Conservation (phyloP, 1,284 basidiomycete species). For the Malassezia pachydermatis region DNA sequence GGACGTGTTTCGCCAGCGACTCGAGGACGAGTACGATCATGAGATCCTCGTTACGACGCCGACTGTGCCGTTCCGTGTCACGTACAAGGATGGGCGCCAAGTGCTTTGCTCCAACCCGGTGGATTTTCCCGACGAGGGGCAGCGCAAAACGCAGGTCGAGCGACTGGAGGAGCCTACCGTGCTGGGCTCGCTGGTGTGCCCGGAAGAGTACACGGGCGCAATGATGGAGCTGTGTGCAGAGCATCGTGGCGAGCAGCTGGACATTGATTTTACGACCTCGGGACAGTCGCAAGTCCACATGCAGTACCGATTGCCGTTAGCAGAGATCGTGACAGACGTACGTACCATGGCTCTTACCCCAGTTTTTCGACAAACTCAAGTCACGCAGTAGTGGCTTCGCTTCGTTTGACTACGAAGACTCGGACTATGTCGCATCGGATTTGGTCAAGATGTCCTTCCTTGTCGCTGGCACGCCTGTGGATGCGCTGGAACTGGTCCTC, state of each 20-base stretch:
- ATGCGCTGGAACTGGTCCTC: slow-evolving; percentile 40
- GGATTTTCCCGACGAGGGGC: slow-evolving; percentile 40
- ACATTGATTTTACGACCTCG: slow-evolving; percentile 20
- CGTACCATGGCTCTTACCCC: slow-evolving; percentile 1
- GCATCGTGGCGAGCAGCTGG: slow-evolving; percentile 42
- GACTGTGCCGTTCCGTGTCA: slow-evolving; percentile 41
- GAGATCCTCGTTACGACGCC: slow-evolving; percentile 44
- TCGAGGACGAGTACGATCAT: slow-evolving; percentile 79
- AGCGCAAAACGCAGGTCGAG: slow-evolving; percentile 25
- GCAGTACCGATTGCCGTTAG: slow-evolving; percentile 38
- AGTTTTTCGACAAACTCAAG: slow-evolving; percentile 46
- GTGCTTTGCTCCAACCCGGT: slow-evolving; percentile 36
- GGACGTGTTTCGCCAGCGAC: slow-evolving; percentile 87
- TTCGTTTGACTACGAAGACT: slow-evolving; percentile 40
- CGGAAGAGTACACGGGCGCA: slow-evolving; percentile 43
- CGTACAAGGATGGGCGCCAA: slow-evolving; percentile 24
- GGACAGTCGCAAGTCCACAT: slow-evolving; percentile 27
- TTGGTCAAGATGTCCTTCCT: slow-evolving; percentile 41
- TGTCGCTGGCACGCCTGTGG: slow-evolving; percentile 34
- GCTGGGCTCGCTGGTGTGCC: slow-evolving; percentile 33
- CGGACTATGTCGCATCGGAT: slow-evolving; percentile 32
- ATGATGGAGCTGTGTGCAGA: slow-evolving; percentile 47
- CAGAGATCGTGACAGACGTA: slow-evolving; percentile 43
- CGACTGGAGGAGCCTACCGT: slow-evolving; percentile 41
- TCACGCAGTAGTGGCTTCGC: slow-evolving; percentile 45